phyloP scores from a whole-genome alignment of 148 eudicot species.

The Rhododendron ovatum region DNA sequence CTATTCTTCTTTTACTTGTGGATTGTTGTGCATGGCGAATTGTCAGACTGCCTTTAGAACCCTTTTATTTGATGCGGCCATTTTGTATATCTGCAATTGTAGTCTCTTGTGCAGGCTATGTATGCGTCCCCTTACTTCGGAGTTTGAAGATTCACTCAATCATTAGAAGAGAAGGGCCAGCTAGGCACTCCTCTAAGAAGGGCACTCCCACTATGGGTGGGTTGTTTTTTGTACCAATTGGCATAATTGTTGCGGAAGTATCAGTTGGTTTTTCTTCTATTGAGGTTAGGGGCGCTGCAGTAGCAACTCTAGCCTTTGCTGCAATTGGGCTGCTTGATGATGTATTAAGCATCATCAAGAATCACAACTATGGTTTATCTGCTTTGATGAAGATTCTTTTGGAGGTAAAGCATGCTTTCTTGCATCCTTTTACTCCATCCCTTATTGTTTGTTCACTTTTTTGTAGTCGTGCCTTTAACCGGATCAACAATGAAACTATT shows the following conservation, averaged over 20 bases:
- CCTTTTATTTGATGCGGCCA: conserved; percentile 67
- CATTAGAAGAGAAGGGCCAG: conserved; percentile 48
- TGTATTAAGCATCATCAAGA: conserved; percentile 42
- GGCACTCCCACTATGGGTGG: conserved; percentile 92
- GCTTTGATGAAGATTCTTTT: conserved; percentile 44
- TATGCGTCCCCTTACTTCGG: conserved; percentile 68
- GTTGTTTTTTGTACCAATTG: conserved; percentile 74
- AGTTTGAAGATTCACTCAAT: conserved; percentile 47
- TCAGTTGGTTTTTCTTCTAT: conserved; percentile 56
- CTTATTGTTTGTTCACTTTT: neutral
- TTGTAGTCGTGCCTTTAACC: neutral
- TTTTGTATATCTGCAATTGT: conserved; percentile 55
- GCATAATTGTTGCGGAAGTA: conserved; percentile 64
- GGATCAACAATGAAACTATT: neutral
- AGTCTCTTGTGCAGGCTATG: conserved; percentile 70
- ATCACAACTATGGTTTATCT: conserved; percentile 45
- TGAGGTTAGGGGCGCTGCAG: conserved; percentile 60
- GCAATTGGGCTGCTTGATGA: conserved; percentile 86
- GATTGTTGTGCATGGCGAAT: conserved; percentile 92
- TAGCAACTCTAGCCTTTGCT: conserved; percentile 68
- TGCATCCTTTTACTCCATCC: neutral
- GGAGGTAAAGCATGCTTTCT: conserved; percentile 50
- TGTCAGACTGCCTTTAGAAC: conserved; percentile 67
- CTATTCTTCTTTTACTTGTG: conserved; percentile 49
- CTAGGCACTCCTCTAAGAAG: conserved; percentile 39